Evolutionary conservation across 352 stramenopile species (phyloP).

Genomic region (Phytopythium cucurbitacearum): DNA sequence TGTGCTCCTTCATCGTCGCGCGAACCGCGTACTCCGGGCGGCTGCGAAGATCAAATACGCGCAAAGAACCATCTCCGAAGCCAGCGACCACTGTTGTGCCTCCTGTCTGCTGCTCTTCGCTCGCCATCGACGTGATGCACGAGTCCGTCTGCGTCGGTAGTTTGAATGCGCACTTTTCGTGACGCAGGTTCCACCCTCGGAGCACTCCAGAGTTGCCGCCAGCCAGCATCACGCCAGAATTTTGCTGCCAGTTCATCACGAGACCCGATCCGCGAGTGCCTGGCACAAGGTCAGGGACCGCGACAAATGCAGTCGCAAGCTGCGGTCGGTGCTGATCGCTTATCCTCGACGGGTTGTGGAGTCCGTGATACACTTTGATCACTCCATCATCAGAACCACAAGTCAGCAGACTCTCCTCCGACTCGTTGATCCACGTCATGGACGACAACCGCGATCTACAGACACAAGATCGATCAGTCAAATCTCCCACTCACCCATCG

Average conservation of each 20-base stretch:
- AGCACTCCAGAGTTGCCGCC: constrained; percentile 92
- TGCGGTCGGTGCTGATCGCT: constrained; percentile 39
- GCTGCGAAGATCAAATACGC: constrained; percentile 93
- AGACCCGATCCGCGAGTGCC: constrained; percentile 91
- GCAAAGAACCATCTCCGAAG: constrained; percentile 92
- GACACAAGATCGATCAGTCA: constrained; percentile 9
- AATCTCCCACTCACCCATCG: neutral
- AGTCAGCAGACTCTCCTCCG: constrained; percentile 90
- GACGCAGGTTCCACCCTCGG: constrained; percentile 93
- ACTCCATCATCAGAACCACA: constrained; percentile 96
- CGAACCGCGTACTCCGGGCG: constrained; percentile 64
- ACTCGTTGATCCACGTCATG: constrained; percentile 97
- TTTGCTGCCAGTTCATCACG: constrained; percentile 96
- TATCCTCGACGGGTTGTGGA: constrained; percentile 35
- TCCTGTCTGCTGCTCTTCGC: constrained; percentile 63
- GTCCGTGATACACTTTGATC: constrained; percentile 93
- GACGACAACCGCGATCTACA: constrained; percentile 89
- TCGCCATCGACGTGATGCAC: constrained; percentile 89
- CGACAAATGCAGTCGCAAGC: constrained; percentile 91
- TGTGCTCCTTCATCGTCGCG: constrained; percentile 88
- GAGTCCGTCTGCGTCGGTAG: constrained; percentile 88
- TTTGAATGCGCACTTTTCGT: constrained; percentile 83
- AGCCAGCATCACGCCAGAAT: constrained; percentile 85
- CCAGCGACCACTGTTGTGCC: constrained; percentile 86
- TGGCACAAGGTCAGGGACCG: constrained; percentile 89